Base-by-base conservation (phyloP, 345 rosid species). In the Citrus glauca region DNA sequence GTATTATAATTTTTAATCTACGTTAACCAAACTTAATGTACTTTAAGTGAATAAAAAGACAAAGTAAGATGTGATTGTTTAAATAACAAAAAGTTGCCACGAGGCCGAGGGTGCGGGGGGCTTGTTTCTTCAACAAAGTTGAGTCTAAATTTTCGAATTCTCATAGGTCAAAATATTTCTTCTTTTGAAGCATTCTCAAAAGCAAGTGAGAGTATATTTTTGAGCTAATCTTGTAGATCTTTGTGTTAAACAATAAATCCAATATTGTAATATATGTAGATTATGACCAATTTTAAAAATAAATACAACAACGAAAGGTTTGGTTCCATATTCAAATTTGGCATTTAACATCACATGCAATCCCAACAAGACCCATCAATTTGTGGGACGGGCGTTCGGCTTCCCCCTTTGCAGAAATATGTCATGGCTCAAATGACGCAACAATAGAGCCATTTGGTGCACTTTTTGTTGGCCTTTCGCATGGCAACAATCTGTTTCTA, bases 381-480 rank as follows among this genome's bases (percentile, higher is more conserved):
- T 66, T 66, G n/a, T 32, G 72, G 70, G 62, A 57, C 69, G 22
- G 13, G 9, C 9, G 1, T 35, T 40, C n/a, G 13, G 59, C 33
- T 45, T 74, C 55, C 61, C 20, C 2, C 22, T 25, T 40, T 74
- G 27, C 8, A 56, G 50, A 48, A 63, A 16, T 5, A n/a, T 66
- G 19, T 56, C 56, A 42, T 14, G 56, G 32, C 48, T 50, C 30
- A 13, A 11, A 45, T 45, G 50, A 45, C 25, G 13, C 30, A 64
- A 70, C 77, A 69, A 19, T 9, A 60, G 33, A 62, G 70, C 81
- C 75, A 55, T 75, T 57, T n/a, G 81, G 1, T 63, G 74, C 81
- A 72, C 82, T 86, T 74, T 80, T 56, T 81, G 89, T 27, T 81
- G 28, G 77, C 83, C 86, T 82, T 84, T 84, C 28, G 11, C 66